Percentiles rank a stretch among this genome's conserved stretches.
Conservation (phyloP, 2,329 filamentous ascomycete species). For the Penicillium vulpinum region DNA sequence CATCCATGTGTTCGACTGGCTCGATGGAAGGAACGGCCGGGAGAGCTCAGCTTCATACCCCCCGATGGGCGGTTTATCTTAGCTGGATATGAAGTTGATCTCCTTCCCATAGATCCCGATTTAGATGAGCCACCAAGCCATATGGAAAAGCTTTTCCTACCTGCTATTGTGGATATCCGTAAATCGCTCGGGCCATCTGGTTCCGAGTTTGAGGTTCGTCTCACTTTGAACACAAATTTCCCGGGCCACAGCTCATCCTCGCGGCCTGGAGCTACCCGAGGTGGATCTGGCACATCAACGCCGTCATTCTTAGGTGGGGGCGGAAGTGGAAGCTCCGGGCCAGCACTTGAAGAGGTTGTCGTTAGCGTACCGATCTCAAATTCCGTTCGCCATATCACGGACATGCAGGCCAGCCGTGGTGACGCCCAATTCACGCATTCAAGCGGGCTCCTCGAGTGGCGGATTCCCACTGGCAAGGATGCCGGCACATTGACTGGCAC, state of each 20-base stretch:
- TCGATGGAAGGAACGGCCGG: slow-evolving; percentile 85
- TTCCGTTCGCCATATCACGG: slow-evolving; percentile 77
- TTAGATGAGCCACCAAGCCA: slow-evolving; percentile 56
- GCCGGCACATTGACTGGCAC: slow-evolving; percentile 65
- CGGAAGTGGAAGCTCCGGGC: slow-evolving; percentile 59
- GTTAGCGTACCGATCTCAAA: slow-evolving; percentile 77
- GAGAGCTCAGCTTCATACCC: slow-evolving; percentile 92
- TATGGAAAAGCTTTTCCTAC: slow-evolving; percentile 70
- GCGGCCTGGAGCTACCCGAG: slow-evolving; percentile 39
- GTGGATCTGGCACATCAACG: slow-evolving; percentile 50
- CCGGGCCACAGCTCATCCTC: slow-evolving; percentile 48
- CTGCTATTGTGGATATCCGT: slow-evolving; percentile 77
- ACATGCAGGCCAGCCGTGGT: slow-evolving; percentile 76
- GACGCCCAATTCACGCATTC: slow-evolving; percentile 79
- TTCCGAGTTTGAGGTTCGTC: slow-evolving; percentile 83
- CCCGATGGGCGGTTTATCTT: slow-evolving; percentile 93
- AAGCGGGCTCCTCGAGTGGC: slow-evolving; percentile 76
- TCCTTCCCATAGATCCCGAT: slow-evolving; percentile 69
- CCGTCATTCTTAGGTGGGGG: slow-evolving; percentile 52
- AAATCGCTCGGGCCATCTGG: slow-evolving; percentile 73
- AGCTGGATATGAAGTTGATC: slow-evolving; percentile 89
- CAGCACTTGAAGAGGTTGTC: slow-evolving; percentile 71
- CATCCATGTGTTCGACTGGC: slow-evolving; percentile 91
- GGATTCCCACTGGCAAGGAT: slow-evolving; percentile 71
- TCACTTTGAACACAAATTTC: slow-evolving; percentile 70